Evolutionary conservation across 371 early-diverging fungal species (phyloP).

Genomic region (Parasitella parasitica): DNA sequence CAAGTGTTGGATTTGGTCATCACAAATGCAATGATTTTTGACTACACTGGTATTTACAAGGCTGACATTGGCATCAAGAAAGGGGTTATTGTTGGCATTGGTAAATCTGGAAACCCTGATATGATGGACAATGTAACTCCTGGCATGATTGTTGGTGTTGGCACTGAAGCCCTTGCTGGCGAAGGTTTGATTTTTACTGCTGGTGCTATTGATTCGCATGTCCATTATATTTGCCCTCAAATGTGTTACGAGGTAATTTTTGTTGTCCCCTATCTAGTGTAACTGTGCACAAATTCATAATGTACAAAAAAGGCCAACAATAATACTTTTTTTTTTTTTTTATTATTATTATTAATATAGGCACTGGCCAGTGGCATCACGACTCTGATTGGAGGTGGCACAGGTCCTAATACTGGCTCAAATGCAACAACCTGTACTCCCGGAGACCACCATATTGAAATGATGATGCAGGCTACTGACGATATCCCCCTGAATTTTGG

Average conservation of each 20-base stretch:
- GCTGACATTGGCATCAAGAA: conserved; percentile 93
- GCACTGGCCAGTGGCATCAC: conserved; percentile 85
- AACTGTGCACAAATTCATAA: not conserved
- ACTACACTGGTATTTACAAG: conserved; percentile 93
- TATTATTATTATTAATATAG: too few species aligned
- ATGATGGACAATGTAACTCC: conserved; percentile 89
- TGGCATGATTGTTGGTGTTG: conserved; percentile 86
- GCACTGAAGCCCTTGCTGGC: conserved; percentile 91
- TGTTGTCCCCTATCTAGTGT: not conserved
- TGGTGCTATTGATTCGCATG: conserved; percentile 89
- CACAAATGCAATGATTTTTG: conserved; percentile 89
- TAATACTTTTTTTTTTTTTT: not conserved
- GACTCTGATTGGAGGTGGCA: conserved; percentile 92
- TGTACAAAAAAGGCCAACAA: not conserved
- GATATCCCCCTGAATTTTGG: conserved; percentile 87
- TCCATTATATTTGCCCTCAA: conserved; percentile 93
- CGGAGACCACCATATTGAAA: conserved; percentile 73
- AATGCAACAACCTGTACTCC: conserved; percentile 95
- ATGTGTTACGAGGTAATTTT: conserved; percentile 76
- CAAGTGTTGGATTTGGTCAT: conserved; percentile 89
- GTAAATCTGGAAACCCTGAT: conserved; percentile 95
- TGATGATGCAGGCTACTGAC: conserved; percentile 88
- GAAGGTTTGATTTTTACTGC: conserved; percentile 92
- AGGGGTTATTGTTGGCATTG: conserved; percentile 84
- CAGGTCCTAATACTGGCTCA: conserved; percentile 92